Conservation (phyloP, 805 yeast species). For the Metschnikowia noctiluminum region DNA sequence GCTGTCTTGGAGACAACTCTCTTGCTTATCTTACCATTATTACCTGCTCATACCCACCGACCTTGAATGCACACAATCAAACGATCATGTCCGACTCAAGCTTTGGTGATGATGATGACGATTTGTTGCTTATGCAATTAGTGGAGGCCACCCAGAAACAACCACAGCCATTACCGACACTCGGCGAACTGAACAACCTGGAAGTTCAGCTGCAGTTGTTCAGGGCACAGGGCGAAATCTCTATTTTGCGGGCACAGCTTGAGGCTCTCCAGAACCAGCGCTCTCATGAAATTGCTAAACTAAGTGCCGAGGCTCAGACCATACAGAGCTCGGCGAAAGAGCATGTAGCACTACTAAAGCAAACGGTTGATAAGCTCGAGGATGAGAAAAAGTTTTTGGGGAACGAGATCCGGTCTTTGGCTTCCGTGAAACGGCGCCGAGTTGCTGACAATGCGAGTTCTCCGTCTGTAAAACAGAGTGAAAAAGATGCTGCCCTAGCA, state of each 20-base stretch:
- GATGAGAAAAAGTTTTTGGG: constrained; percentile 42
- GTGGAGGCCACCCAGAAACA: constrained; percentile 35
- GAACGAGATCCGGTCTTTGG: constrained; percentile 32
- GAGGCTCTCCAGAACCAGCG: constrained; percentile 42
- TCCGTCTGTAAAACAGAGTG: no score
- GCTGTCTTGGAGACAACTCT: no score
- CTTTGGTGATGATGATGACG: constrained; percentile 40
- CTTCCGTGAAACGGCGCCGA: constrained; percentile 22
- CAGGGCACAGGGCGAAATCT: constrained; percentile 74
- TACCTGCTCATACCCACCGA: neutral
- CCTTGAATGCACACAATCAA: neutral
- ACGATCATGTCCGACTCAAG: constrained; percentile 16
- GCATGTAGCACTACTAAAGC: constrained; percentile 28
- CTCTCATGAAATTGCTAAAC: constrained; percentile 32
- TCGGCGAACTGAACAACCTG: constrained; percentile 6
- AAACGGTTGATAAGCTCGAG: constrained; percentile 35
- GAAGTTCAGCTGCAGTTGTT: constrained; percentile 28
- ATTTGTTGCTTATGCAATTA: constrained; percentile 49
- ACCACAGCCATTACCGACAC: neutral
- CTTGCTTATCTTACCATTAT: no score
- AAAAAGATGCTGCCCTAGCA: neutral
- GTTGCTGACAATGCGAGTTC: neutral
- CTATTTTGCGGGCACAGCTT: constrained; percentile 68
- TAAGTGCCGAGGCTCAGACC: constrained; percentile 19
- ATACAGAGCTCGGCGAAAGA: constrained; percentile 25